phyloP scores from a whole-genome alignment of 1,139 yeast species.

The Candida pseudoviswanathii region DNA sequence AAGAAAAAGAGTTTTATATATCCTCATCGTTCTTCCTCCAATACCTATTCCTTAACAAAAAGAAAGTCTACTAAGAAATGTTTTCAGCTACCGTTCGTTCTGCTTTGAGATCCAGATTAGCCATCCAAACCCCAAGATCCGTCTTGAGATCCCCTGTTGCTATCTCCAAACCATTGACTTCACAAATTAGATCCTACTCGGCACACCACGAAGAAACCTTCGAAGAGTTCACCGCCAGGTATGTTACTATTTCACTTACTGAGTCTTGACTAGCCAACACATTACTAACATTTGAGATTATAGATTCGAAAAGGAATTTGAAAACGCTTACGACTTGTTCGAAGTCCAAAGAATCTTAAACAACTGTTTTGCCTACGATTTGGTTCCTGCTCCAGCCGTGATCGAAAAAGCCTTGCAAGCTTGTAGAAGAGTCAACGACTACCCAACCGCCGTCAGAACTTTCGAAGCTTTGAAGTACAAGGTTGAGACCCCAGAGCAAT shows the following conservation, averaged over 20 bases:
- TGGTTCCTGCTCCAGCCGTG: conserved; percentile 97
- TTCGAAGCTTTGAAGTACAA: conserved; percentile 93
- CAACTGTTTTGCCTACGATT: conserved; percentile 97
- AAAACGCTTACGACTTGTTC: conserved; percentile 95
- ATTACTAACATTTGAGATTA: conserved; percentile 4
- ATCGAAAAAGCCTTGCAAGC: conserved; percentile 96
- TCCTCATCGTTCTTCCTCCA: background rate
- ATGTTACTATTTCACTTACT: too few species aligned
- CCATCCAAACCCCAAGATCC: conserved; percentile 31
- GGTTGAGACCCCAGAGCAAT: conserved; percentile 92
- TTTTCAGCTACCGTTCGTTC: conserved; percentile 55
- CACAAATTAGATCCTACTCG: conserved; percentile 63
- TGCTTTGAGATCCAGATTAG: conserved; percentile 49
- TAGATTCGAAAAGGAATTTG: conserved; percentile 94
- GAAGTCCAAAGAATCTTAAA: conserved; percentile 90
- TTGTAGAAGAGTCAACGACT: conserved; percentile 98
- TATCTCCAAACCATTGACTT: conserved; percentile 18
- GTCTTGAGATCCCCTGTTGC: conserved; percentile 18
- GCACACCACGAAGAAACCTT: conserved; percentile 85
- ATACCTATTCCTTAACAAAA: conserved; percentile 1
- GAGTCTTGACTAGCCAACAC: too few species aligned
- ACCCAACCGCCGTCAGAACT: conserved; percentile 98
- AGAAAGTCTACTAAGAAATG: too few species aligned
- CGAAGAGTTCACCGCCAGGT: conserved; percentile 89
- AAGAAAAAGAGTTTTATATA: background rate